Conservation (phyloP, 805 yeast genomes). For the Pichia nakasei region DNA sequence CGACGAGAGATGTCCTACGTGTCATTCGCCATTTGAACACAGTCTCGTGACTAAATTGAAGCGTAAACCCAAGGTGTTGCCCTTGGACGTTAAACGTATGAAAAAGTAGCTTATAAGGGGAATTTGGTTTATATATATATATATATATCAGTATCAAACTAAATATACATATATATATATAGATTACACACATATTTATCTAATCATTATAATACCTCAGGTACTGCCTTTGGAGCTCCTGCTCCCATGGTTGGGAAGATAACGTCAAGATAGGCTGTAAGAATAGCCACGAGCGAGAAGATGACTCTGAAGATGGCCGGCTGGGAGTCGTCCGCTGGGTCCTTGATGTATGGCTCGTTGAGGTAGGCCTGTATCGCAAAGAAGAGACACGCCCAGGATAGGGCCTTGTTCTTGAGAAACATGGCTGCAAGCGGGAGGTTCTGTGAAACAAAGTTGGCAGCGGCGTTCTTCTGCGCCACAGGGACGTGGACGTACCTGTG, state of each 20-base stretch:
- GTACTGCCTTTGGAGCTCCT: conserved; percentile 9
- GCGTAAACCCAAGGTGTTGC: conserved; percentile 42
- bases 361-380: conserved; percentile 43
- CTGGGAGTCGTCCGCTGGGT: conserved; percentile 27
- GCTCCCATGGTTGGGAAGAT: conserved; percentile 39
- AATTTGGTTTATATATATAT: neutral
- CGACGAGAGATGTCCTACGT: conserved; percentile 70
- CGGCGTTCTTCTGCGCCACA: conserved; percentile 35
- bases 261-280: conserved; percentile 43
- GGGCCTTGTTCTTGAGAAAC: conserved; percentile 48
- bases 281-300: conserved; percentile 39
- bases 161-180: too few relatives aligned
- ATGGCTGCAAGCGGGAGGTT: conserved; percentile 56
- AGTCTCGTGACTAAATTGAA: conserved; percentile 48
- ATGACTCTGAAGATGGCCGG: conserved; percentile 40
- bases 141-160: too few relatives aligned
- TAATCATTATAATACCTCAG: too few relatives aligned
- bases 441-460: conserved; percentile 40
- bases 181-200: too few relatives aligned
- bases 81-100: conserved; percentile 22
- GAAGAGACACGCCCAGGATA: conserved; percentile 48
- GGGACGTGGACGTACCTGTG: conserved; percentile 39
- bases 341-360: conserved; percentile 27
- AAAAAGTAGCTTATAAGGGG: neutral
- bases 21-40: conserved; percentile 70